A percentile compares a stretch with the other conserved stretches of the same genome.
phyloP scores from a whole-genome alignment of 495 filamentous ascomycete genomes.

The Xanthoparmelia taractica region DNA sequence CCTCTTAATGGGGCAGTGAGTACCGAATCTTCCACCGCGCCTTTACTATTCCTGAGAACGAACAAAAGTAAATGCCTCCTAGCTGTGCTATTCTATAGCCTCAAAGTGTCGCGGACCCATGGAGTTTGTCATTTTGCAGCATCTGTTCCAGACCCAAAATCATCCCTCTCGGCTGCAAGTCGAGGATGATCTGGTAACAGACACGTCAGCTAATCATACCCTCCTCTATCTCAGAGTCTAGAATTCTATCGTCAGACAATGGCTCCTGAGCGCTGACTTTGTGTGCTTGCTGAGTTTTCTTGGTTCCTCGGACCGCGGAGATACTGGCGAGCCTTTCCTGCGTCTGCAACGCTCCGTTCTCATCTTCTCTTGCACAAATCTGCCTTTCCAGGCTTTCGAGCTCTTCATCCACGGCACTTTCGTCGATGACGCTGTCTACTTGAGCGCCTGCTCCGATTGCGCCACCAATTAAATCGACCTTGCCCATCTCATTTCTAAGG shows the following conservation, averaged over 20 bases:
- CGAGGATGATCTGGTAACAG: constrained; percentile 30
- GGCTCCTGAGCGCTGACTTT: neutral
- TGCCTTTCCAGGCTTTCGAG: constrained; percentile 65
- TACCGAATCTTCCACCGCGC: neutral
- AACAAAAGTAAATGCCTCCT: neutral
- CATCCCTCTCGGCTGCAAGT: neutral
- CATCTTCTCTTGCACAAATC: constrained; percentile 51
- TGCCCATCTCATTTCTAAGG: constrained; percentile 70
- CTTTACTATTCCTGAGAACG: neutral
- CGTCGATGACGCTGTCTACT: constrained; percentile 55
- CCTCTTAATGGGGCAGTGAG: neutral
- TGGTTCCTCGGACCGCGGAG: neutral
- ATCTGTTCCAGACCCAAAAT: neutral
- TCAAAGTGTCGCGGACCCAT: neutral
- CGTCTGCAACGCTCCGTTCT: constrained; percentile 41
- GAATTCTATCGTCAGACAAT: neutral
- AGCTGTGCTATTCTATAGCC: neutral
- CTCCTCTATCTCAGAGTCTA: constrained; percentile 7
- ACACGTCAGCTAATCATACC: constrained; percentile 30
- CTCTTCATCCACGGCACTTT: constrained; percentile 82
- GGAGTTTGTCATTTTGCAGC: neutral
- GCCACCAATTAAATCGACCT: constrained; percentile 72
- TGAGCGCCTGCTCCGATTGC: constrained; percentile 57
- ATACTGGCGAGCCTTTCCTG: constrained; percentile 40
- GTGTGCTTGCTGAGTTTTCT: neutral